Evolutionary conservation across 441 rosid genomes (phyloP), one percentile per base, ranked within the genome.

Genomic region (Mallotus repandus): DNA sequence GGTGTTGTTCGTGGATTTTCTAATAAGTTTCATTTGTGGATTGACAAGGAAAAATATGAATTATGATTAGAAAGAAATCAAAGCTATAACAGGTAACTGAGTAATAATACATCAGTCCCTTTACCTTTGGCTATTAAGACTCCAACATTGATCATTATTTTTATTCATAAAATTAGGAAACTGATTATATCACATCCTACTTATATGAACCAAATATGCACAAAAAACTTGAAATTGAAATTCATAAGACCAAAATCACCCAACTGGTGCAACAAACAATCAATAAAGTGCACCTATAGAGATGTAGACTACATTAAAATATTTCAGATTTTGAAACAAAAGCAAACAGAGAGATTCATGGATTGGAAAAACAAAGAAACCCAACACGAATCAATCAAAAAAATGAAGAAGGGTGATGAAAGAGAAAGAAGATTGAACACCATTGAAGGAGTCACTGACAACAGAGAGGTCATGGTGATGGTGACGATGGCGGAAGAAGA

Each of bases 41-140:
- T 58, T 10, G 35, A 19, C 61, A 75, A 57, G 63, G 54, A 74
- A 10, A 9, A n/a, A 14, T 14, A 6, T 13, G 5, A 21, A n/a
- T 67, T 5, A 12, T 1, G 1, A 11, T 0, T 9, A 18, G 29
- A 35, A 48, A 38, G 32, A 21, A 0, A 49, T 25, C 29, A 5
- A 22, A 4, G 9, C 1, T 16, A n/a, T 48, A 62, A 35, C 29
- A 13, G 53, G 61, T 38, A 63, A 52, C 14, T 25, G 29, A 25
- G 29, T 25, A 25, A 25, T 25, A 25, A 2, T 2, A 25, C n/a
- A n/a, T n/a, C n/a, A n/a, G n/a, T n/a, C n/a, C n/a, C 2, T 0
- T 25, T 25, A 25, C 2, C 2, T 0, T 25, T 25, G 2, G 2
- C 29, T 25, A 25, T 25, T 97, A 97, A 94, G 97, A 92, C 9